A percentile compares a stretch with the other conserved stretches of the same genome.
phyloP scores from a whole-genome alignment of 345 rosid species.

The Litchi chinensis region DNA sequence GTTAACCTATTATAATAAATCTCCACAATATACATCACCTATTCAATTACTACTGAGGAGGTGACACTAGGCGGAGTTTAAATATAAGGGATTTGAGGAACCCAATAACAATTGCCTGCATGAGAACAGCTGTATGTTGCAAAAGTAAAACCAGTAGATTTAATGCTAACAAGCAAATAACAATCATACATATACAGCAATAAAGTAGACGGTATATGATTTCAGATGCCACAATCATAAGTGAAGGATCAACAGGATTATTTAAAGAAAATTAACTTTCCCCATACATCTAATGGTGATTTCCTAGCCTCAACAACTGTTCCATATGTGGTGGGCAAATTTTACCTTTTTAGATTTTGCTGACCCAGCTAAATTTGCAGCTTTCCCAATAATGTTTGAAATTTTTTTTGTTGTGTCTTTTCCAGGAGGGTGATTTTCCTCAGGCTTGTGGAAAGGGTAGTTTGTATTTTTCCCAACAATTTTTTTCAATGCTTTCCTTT shows the following conservation, averaged over 20 bases:
- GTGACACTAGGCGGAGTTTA: background rate
- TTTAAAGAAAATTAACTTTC: background rate
- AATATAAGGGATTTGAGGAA: background rate
- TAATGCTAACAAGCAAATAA: background rate
- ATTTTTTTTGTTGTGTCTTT: slow-evolving; percentile 85
- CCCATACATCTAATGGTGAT: background rate
- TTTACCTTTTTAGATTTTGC: slow-evolving; percentile 88
- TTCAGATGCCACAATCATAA: background rate
- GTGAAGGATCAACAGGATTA: background rate
- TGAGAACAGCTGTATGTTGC: background rate
- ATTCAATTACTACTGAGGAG: background rate
- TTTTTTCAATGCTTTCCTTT: slow-evolving; percentile 79
- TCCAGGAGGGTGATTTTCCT: slow-evolving; percentile 89
- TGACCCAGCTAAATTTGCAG: slow-evolving; percentile 81
- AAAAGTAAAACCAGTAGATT: background rate
- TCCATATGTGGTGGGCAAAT: slow-evolving; percentile 1
- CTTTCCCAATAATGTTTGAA: slow-evolving; percentile 83
- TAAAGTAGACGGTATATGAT: background rate
- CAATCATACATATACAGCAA: background rate
- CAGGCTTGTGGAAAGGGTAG: slow-evolving; percentile 92
- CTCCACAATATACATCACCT: background rate
- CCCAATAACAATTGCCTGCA: background rate
- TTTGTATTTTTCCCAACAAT: slow-evolving; percentile 63
- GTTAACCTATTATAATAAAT: background rate
- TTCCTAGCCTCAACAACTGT: slow-evolving; percentile 14